These are phyloP conservation scores for Pseudogymnoascus sp. DNA, from an alignment of 2,329 filamentous ascomycete genomes.

Conservation along the genomic window DNA sequence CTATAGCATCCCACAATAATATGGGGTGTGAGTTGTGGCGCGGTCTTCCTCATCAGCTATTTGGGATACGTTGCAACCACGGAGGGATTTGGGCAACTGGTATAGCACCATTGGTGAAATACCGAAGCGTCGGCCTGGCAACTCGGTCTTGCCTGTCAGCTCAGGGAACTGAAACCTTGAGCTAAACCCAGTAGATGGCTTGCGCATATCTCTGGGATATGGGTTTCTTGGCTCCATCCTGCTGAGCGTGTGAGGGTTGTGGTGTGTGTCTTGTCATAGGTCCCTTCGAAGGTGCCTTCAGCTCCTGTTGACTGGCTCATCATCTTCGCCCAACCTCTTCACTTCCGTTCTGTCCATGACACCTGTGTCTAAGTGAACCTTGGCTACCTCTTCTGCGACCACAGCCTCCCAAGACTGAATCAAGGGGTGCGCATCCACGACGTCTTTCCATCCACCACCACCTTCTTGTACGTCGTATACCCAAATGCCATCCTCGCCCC, in stretches of 20 bases:
- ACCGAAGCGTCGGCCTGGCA: not conserved
- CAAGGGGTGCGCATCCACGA: constrained; percentile 61
- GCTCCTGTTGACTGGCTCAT: not conserved
- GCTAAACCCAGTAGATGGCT: not conserved
- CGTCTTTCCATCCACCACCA: constrained; percentile 36
- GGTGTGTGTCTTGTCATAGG: not conserved
- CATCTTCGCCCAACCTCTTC: not conserved
- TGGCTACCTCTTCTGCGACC: constrained; percentile 35
- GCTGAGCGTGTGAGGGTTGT: not conserved
- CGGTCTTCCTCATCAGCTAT: not conserved
- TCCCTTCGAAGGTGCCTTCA: not conserved
- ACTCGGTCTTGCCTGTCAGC: not conserved
- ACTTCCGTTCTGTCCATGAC: constrained; percentile 21
- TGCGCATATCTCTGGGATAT: not conserved
- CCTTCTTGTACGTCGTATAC: constrained; percentile 47
- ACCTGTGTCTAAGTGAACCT: constrained; percentile 32
- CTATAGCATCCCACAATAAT: not conserved
- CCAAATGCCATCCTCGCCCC: constrained; percentile 64
- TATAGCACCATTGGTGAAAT: not conserved
- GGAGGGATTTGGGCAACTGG: not conserved
- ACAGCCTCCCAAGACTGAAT: constrained; percentile 51
- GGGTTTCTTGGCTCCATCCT: not conserved
- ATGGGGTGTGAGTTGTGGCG: not conserved
- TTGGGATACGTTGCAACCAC: not conserved
- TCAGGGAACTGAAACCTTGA: not conserved